A percentile compares a stretch with the other conserved stretches of the same genome.
phyloP scores from a whole-genome alignment of 2,329 filamentous ascomycete species.

The Paraphoma sp. region DNA sequence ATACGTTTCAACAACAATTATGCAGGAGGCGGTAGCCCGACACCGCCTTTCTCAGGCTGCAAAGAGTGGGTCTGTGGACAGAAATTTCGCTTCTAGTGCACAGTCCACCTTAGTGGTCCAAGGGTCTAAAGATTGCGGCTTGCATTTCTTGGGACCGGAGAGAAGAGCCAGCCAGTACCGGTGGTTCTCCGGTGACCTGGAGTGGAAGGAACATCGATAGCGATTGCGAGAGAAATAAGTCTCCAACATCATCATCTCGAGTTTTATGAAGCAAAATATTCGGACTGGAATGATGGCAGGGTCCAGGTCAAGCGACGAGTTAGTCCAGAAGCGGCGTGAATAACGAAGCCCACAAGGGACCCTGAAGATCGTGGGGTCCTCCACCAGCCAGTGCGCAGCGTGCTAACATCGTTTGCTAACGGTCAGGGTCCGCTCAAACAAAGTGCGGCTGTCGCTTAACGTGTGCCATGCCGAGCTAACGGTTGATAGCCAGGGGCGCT shows the following conservation, averaged over 20 bases:
- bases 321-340: not conserved
- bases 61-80: conserved; percentile 23
- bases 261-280: not conserved
- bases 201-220: not conserved
- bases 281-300: not conserved
- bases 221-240: not conserved
- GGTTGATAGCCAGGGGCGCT: conserved; percentile 1
- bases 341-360: not conserved
- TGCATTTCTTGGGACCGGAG: not conserved
- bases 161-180: not conserved
- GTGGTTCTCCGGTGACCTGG: not conserved
- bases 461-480: conserved; percentile 1
- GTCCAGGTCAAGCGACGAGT: not conserved
- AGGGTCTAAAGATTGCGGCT: not conserved
- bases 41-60: conserved; percentile 29
- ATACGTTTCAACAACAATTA: conserved; percentile 25
- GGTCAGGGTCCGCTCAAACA: conserved; percentile 2
- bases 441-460: conserved; percentile 4
- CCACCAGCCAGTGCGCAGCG: not conserved
- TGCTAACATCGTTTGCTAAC: not conserved
- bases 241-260: not conserved
- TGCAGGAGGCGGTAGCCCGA: conserved; percentile 17
- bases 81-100: conserved; percentile 31
- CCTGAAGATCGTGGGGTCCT: conserved; percentile 2
- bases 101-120: conserved; percentile 21